phyloP scores from a whole-genome alignment of 1,139 yeast species.

The Yamadazyma blattariae region DNA sequence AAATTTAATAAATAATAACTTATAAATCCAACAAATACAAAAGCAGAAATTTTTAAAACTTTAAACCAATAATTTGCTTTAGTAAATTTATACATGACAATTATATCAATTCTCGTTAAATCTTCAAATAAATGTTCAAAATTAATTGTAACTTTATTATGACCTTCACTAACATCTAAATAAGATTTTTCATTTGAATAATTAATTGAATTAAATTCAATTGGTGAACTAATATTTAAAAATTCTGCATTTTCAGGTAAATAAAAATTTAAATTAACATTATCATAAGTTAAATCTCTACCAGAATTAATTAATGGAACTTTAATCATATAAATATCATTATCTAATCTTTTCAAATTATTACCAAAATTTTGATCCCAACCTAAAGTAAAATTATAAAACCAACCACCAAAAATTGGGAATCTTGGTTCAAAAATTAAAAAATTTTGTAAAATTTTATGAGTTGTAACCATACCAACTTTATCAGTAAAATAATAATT shows the following conservation, averaged over 20 bases:
- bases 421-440: conserved; percentile 78
- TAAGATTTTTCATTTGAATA: conserved; percentile 56
- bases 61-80: conserved; percentile 53
- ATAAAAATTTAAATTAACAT: conserved; percentile 59
- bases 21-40: conserved; percentile 60
- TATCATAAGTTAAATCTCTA: conserved; percentile 62
- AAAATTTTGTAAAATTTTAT: conserved; percentile 45
- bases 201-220: conserved; percentile 35
- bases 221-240: conserved; percentile 57
- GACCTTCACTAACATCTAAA: conserved; percentile 77
- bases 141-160: conserved; percentile 66
- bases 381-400: conserved; percentile 90
- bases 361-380: conserved; percentile 67
- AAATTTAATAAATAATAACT: conserved; percentile 51
- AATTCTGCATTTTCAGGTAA: conserved; percentile 87
- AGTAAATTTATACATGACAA: conserved; percentile 63
- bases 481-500: conserved; percentile 77
- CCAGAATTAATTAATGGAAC: conserved; percentile 79
- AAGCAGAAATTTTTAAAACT: conserved; percentile 64
- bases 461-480: conserved; percentile 94
- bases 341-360: conserved; percentile 44
- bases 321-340: conserved; percentile 58
- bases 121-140: conserved; percentile 71
- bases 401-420: conserved; percentile 96
- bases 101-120: conserved; percentile 54